Conservation (phyloP, 2,329 filamentous ascomycete species). For the Botrytis porri region DNA sequence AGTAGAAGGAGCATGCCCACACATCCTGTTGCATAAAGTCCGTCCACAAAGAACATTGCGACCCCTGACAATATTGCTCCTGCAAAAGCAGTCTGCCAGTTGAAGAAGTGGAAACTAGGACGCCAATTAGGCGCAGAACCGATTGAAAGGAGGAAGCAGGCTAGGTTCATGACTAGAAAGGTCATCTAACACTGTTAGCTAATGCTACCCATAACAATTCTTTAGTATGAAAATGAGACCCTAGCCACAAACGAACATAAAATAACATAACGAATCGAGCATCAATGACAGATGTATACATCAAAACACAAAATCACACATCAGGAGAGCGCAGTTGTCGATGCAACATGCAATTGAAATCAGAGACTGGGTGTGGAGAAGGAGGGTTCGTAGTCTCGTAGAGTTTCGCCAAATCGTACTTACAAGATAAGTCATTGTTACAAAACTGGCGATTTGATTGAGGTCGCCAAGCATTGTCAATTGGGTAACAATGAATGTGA, state of each 20-base stretch:
- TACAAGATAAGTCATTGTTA: constrained; percentile 83
- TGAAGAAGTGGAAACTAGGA: constrained; percentile 86
- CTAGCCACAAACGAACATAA: neutral
- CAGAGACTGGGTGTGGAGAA: neutral
- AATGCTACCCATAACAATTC: neutral
- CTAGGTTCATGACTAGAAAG: constrained; percentile 83
- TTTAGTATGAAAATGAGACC: neutral
- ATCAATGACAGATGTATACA: neutral
- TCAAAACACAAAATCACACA: neutral
- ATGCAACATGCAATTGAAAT: neutral
- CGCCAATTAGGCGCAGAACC: constrained; percentile 86
- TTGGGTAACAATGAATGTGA: constrained; percentile 75
- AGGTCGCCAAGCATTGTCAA: constrained; percentile 78
- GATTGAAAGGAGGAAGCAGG: constrained; percentile 82
- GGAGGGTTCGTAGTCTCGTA: neutral
- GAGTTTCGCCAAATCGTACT: constrained; percentile 26
- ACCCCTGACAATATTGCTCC: constrained; percentile 73
- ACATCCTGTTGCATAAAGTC: constrained; percentile 72
- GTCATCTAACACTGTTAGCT: constrained; percentile 59
- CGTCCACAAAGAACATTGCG: constrained; percentile 90
- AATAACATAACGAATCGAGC: no score
- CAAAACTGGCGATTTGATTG: constrained; percentile 84
- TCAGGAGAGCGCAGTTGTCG: neutral
- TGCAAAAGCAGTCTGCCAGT: constrained; percentile 73
- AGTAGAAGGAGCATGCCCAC: constrained; percentile 71